Conservation (phyloP, 2,329 filamentous ascomycete genomes). For the Colletotrichum orchidophilum region DNA sequence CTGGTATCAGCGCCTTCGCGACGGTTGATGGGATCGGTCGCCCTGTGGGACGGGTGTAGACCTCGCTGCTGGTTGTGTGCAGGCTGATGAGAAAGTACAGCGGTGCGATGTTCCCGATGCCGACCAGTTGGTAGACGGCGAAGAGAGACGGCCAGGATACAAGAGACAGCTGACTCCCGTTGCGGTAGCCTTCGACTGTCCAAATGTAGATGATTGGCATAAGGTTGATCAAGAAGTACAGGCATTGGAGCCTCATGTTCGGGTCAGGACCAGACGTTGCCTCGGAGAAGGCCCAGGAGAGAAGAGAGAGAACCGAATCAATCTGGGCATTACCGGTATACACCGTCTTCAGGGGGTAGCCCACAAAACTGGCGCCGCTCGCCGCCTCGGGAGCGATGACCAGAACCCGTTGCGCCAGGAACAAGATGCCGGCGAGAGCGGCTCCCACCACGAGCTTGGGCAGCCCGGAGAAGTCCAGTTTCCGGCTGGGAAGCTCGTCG, state of each 20-base stretch:
- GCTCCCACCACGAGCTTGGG: not conserved
- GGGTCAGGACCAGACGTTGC: not conserved
- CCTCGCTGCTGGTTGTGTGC: not conserved
- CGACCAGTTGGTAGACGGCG: slow-evolving; percentile 22
- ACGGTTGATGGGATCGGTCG: slow-evolving; percentile 27
- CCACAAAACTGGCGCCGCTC: not conserved
- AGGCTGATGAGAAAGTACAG: slow-evolving; percentile 28
- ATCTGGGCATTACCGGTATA: not conserved
- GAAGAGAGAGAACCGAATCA: not conserved
- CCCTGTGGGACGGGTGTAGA: slow-evolving; percentile 19
- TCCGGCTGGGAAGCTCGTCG: slow-evolving; percentile 32
- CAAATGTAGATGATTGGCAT: slow-evolving; percentile 38
- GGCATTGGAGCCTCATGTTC: not conserved
- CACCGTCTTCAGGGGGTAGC: not conserved
- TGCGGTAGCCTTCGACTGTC: slow-evolving; percentile 38
- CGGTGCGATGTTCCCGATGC: slow-evolving; percentile 30
- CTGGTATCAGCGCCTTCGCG: slow-evolving; percentile 34
- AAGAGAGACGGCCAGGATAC: slow-evolving; percentile 33
- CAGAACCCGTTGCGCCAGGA: not conserved
- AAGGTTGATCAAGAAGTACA: slow-evolving; percentile 35
- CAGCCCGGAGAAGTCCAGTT: not conserved
- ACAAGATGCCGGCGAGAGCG: not conserved
- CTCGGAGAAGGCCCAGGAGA: slow-evolving; percentile 2
- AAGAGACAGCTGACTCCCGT: slow-evolving; percentile 30
- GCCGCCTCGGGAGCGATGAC: not conserved